phyloP scores from a whole-genome alignment of 106 monocot species.

The Hemerocallis citrina region DNA sequence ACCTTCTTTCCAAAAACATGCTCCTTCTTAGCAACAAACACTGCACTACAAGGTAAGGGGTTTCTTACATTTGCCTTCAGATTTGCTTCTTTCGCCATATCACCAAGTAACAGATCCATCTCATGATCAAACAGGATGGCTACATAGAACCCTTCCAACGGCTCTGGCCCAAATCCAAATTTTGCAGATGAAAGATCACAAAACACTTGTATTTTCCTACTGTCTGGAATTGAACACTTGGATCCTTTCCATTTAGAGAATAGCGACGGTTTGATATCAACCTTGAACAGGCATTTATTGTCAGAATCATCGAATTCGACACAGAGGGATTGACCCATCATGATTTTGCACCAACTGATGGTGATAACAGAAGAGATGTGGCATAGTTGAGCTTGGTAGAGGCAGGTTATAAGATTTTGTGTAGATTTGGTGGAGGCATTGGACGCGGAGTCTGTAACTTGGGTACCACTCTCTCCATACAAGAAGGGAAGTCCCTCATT shows the following conservation, averaged over 20 bases:
- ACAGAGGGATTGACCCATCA: conserved; percentile 62
- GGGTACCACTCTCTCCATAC: conserved; percentile 81
- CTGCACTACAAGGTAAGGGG: conserved; percentile 20
- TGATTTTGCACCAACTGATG: conserved; percentile 61
- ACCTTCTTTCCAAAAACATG: conserved; percentile 72
- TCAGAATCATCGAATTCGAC: conserved; percentile 44
- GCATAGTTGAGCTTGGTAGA: conserved; percentile 37
- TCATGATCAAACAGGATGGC: conserved; percentile 42
- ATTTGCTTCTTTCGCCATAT: conserved; percentile 53
- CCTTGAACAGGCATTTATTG: conserved; percentile 32
- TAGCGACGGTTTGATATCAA: conserved; percentile 61
- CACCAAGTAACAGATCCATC: conserved; percentile 72
- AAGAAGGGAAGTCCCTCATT: conserved; percentile 88
- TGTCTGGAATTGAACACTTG: conserved; percentile 34
- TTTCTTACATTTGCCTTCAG: conserved; percentile 24
- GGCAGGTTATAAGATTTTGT: conserved; percentile 53
- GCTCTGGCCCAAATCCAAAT: conserved; percentile 61
- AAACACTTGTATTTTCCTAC: conserved; percentile 42
- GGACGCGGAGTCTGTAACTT: conserved; percentile 46
- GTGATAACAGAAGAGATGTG: conserved; percentile 27
- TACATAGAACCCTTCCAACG: conserved; percentile 55
- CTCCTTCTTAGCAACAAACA: conserved; percentile 54
- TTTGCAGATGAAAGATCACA: conserved; percentile 76
- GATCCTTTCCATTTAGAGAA: conserved; percentile 80
- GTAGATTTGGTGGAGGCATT: conserved; percentile 14